Percentiles rank a stretch among this genome's conserved stretches.
Evolutionary conservation across 345 rosid genomes (phyloP).

Genomic region (Kandelia obovata): DNA sequence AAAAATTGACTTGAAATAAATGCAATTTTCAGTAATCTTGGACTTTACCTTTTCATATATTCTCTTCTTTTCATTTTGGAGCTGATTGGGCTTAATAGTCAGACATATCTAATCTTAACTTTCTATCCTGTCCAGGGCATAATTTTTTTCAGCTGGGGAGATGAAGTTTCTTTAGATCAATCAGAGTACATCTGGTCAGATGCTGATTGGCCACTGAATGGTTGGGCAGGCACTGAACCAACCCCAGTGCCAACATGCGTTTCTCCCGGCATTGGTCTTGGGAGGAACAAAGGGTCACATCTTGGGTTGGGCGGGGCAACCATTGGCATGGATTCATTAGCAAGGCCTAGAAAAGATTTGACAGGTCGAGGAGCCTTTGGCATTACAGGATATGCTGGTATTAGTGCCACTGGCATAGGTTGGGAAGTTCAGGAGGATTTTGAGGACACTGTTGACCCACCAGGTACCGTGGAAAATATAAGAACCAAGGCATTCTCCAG

Average conservation of each 20-base stretch:
- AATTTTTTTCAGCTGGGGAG: constrained; percentile 64
- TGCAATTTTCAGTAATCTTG: background rate
- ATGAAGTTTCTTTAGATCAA: constrained; percentile 37
- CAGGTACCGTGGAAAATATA: constrained; percentile 64
- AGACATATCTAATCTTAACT: constrained; percentile 16
- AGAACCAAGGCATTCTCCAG: constrained; percentile 75
- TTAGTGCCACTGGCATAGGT: constrained; percentile 69
- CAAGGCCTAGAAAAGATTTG: constrained; percentile 47
- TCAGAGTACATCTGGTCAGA: constrained; percentile 63
- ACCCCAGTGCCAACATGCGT: constrained; percentile 67
- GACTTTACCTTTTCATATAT: background rate
- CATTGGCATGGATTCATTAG: constrained; percentile 44
- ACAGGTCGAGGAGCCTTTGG: constrained; percentile 57
- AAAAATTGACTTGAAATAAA: too few relatives aligned
- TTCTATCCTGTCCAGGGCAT: constrained; percentile 57
- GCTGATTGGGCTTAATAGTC: too few relatives aligned
- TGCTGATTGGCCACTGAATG: constrained; percentile 85
- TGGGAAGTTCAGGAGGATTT: constrained; percentile 74
- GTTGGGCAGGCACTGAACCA: constrained; percentile 83
- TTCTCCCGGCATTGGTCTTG: constrained; percentile 73
- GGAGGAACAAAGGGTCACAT: constrained; percentile 66
- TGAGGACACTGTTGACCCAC: constrained; percentile 67
- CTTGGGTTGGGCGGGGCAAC: constrained; percentile 78
- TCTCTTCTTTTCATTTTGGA: background rate
- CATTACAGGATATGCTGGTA: constrained; percentile 57